phyloP scores from a whole-genome alignment of 2,329 filamentous ascomycete genomes.

The Nemania diffusa region DNA sequence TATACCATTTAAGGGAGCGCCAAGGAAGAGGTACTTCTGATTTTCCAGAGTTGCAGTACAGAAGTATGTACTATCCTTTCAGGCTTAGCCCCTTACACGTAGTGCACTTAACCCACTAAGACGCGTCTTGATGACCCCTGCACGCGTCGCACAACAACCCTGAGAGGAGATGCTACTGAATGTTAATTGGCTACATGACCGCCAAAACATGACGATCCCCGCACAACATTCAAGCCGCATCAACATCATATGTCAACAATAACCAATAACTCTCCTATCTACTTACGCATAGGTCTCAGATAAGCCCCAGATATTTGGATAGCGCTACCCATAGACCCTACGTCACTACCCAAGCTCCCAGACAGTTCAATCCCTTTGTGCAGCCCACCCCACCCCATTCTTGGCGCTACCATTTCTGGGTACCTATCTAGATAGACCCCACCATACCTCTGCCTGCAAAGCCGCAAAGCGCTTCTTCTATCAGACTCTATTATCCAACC shows the following conservation, averaged over 20 bases:
- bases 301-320: not conserved
- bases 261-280: not conserved
- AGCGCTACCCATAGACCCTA: not conserved
- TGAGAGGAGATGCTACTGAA: not conserved
- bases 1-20: not conserved
- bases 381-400: not conserved
- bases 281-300: conserved; percentile 4
- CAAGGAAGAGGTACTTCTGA: not conserved
- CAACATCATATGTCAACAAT: conserved; percentile 28
- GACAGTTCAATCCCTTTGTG: conserved; percentile 15
- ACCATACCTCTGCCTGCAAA: not conserved
- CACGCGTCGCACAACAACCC: conserved; percentile 38
- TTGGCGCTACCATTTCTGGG: too few species aligned
- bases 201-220: conserved; percentile 41
- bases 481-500: too few species aligned
- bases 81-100: conserved; percentile 6
- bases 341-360: conserved; percentile 29
- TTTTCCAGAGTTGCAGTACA: not conserved
- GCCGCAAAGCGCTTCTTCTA: too few species aligned
- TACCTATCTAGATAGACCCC: conserved; percentile 6
- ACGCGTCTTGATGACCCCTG: conserved; percentile 39
- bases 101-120: conserved; percentile 8
- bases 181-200: conserved; percentile 39
- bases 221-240: conserved; percentile 29
- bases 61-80: not conserved